Evolutionary conservation across 2,329 filamentous ascomycete species (phyloP), one percentile per base, ranked within the genome.

Genomic region (Penicillium sp.): DNA sequence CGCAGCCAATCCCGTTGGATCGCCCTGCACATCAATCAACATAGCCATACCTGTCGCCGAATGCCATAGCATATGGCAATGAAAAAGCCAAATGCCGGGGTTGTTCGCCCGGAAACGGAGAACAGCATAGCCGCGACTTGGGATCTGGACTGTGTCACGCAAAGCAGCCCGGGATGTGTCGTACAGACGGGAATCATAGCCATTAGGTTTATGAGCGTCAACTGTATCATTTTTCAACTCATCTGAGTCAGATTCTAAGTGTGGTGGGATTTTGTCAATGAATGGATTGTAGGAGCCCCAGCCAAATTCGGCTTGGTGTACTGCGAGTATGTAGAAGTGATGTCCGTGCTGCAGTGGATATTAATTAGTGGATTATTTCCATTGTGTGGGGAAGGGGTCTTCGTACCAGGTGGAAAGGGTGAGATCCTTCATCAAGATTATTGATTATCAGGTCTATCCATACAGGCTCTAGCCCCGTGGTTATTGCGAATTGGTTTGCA

Each of bases 71-170:
- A 81, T 78, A 66, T 81, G 79, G 59, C 81, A 82, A 62, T 82
- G 79, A 59, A 81, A 80, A 2, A 82, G 51, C 78, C 79, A 81
- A 1, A 80, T 69, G 9, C 76, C 80, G 4, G 80, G 80, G 56
- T 85, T 85, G 63, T 84, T 78, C 3, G 82, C 80, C 15, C 71
- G 70, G 71, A 86, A 86, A 2, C 84, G 76, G 4, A 86, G 71
- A 2, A 85, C 82, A 21, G 82, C 76, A 65, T 85, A 79, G 2
- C 82, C 81, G 23, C 82, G 78, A 5, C 82, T 82, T 0, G 76
- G 74, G 3, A 86, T 80, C 61, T 84, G 78, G 12, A 85, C 69
- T 0, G 79, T 83, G 61, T 86, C 84, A 45, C 84, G 73, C 3
- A 81, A 74, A 75, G 80, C 82, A 3, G 70, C 71, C 4, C 56